Evolutionary conservation across 2,329 filamentous ascomycete genomes (phyloP).

Genomic region (Hirsutella thompsonii): DNA sequence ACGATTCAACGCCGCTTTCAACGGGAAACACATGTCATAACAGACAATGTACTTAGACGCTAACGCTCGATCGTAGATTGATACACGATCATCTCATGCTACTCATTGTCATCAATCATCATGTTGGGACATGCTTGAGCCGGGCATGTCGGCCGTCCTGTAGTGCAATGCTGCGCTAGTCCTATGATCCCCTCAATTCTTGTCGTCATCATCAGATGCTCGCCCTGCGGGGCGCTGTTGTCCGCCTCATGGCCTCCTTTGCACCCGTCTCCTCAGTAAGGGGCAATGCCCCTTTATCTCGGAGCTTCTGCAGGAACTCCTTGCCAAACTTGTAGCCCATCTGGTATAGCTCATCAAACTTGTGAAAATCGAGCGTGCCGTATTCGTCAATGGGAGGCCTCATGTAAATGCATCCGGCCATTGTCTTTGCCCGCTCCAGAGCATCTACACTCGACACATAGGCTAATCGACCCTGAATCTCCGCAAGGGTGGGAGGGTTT

Average conservation of each 20-base stretch:
- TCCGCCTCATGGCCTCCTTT: slow-evolving; percentile 63
- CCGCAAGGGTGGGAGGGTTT: slow-evolving; percentile 87
- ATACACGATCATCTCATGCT: too few species aligned
- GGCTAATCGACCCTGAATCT: slow-evolving; percentile 88
- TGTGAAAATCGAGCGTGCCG: slow-evolving; percentile 89
- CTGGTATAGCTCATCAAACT: slow-evolving; percentile 93
- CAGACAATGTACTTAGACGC: too few species aligned
- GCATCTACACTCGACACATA: slow-evolving; percentile 95
- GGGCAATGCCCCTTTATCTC: slow-evolving; percentile 63
- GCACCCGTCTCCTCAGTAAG: slow-evolving; percentile 60
- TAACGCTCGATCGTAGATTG: too few species aligned
- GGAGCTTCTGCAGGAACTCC: slow-evolving; percentile 63
- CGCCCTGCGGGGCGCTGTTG: slow-evolving; percentile 66
- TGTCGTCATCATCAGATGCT: slow-evolving; percentile 26
- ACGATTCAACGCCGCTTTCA: too few species aligned
- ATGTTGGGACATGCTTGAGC: too few species aligned
- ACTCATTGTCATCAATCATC: too few species aligned
- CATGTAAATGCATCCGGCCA: slow-evolving; percentile 90
- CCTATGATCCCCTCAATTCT: neutral
- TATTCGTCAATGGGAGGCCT: slow-evolving; percentile 87
- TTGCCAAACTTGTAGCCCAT: slow-evolving; percentile 80
- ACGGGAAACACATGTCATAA: too few species aligned
- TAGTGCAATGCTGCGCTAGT: too few species aligned
- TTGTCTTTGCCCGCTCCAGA: slow-evolving; percentile 82
- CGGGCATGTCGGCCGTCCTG: too few species aligned